Percentiles rank a stretch among this genome's conserved stretches.
Conservation (phyloP, 2,329 filamentous ascomycete genomes). For the Akanthomyces lecanii region DNA sequence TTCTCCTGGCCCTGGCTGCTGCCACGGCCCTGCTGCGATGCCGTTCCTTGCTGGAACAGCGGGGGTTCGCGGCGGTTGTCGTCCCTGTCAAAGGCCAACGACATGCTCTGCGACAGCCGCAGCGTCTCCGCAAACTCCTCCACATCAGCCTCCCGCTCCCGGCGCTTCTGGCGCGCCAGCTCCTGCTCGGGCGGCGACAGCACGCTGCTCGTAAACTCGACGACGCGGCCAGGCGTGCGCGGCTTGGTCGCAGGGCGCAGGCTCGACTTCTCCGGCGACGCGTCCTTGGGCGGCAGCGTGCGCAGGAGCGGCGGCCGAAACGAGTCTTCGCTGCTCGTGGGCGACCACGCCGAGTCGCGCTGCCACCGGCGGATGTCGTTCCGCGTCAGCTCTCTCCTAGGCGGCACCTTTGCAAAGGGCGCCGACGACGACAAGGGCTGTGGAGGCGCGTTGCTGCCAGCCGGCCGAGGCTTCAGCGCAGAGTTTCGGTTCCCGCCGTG, state of each 20-base stretch:
- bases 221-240: slow-evolving; percentile 54
- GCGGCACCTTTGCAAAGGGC: slow-evolving; percentile 25
- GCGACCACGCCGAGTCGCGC: slow-evolving; percentile 32
- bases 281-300: slow-evolving; percentile 46
- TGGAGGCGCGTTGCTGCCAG: too few species aligned
- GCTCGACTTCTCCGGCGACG: slow-evolving; percentile 54
- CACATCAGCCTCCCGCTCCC: not conserved
- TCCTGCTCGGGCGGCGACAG: slow-evolving; percentile 43
- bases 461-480: slow-evolving; percentile 21
- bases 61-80: slow-evolving; percentile 10
- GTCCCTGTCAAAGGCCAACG: slow-evolving; percentile 16
- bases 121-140: slow-evolving; percentile 23
- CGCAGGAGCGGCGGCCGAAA: slow-evolving; percentile 40
- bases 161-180: slow-evolving; percentile 29
- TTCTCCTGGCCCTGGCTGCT: slow-evolving; percentile 32
- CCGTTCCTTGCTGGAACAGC: not conserved
- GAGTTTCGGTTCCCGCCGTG: not conserved
- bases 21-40: slow-evolving; percentile 16
- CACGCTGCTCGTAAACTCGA: slow-evolving; percentile 52
- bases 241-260: slow-evolving; percentile 55
- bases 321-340: slow-evolving; percentile 33
- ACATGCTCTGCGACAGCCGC: slow-evolving; percentile 19
- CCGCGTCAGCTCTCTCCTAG: slow-evolving; percentile 39
- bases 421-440: too few species aligned
- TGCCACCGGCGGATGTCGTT: slow-evolving; percentile 41